Evolutionary conservation across 148 eudicot species (phyloP), one percentile per base, ranked within the genome.

Genomic region (Limonium bicolor): DNA sequence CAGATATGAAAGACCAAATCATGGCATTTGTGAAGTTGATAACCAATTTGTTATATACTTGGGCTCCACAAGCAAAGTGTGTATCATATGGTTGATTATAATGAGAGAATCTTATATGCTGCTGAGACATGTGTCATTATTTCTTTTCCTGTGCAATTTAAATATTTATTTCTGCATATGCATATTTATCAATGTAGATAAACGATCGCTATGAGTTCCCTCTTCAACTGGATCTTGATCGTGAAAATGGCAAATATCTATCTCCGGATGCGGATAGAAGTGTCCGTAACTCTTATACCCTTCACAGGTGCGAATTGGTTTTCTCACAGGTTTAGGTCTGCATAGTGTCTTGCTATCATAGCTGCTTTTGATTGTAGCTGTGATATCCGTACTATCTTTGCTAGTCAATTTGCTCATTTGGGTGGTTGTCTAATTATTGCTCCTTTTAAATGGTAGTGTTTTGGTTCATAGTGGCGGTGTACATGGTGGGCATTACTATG

Each of bases 121-220:
- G 14, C 24, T 24, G 48, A 43, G 14, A 31, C 30, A 43, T 43
- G 31, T 24, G 48, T 24, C 27, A 24, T 25, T 12, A 43, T 23
- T 23, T 25, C 24, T 6, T 18, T 43, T 20, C n/a, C n/a, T 41
- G 20, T 8, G 13, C 11, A 10, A 10, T 21, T 12, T 9, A 39
- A 39, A 39, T 4, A 36, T 7, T 37, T 41, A 15, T 20, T 20
- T 11, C 29, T 24, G 13, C 1, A 5, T 43, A 23, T 24, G 30
- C 48, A n/a, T 43, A 20, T n/a, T 43, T 43, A 25, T 25, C 10
- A 50, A 27, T 20, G 50, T 63, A 87, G 96, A 82, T 87, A 66
- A 87, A 87, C 59, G 96, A 87, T 50, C 88, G 96, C 6, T 87
- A 87, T 63, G 96, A 87, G 66, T 87, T 87, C 43, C 96, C 96